Evolutionary conservation across 345 rosid species (phyloP), one percentile per base, ranked within the genome.

Genomic region (Anacardium occidentale): DNA sequence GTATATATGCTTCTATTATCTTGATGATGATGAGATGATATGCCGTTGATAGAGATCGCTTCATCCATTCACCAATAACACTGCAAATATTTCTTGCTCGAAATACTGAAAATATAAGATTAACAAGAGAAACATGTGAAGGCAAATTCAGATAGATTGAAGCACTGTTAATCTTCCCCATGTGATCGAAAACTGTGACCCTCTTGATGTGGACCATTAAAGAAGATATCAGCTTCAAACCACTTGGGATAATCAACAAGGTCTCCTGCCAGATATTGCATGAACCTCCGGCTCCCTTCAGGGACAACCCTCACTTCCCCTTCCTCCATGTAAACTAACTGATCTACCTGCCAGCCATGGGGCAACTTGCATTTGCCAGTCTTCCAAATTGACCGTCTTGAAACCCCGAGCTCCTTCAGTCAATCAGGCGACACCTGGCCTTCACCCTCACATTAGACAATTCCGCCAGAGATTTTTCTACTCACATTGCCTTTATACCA

Each of bases 261-360:
- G 78, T 94, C 97, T 5, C 98, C 98, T 0, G 97, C 95, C 59
- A 88, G 65, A 68, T 92, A 94, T 74, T 62, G 88, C 98, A 94
- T 88, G 82, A 75, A 94, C 62, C 76, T 75, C 64, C 84, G 69
- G 66, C 97, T 87, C 44, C 97, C 98, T 80, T 92, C 91, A 0
- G 98, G 98, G 18, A 90, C 98, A 10, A 94, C 98, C 50, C 94
- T 88, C 57, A 92, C 98, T 74, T 94, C 98, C 7, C 98, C 98
- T 87, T 94, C 97, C 84, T 94, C 97, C 1, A 94, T 85, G 79
- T 92, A 94, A 68, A 94, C 98, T 75, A 92, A 67, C 86, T 92
- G 98, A 74, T 94, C 98, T 58, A 85, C 97, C 70, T 92, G 98
- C 98, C 98, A 94, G 73, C 92, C 98, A 94, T 97, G 90, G 0